Percentiles rank a stretch among this genome's conserved stretches.
Evolutionary conservation across 2,329 filamentous ascomycete species (phyloP).

Genomic region (Colletotrichum liaoningense): DNA sequence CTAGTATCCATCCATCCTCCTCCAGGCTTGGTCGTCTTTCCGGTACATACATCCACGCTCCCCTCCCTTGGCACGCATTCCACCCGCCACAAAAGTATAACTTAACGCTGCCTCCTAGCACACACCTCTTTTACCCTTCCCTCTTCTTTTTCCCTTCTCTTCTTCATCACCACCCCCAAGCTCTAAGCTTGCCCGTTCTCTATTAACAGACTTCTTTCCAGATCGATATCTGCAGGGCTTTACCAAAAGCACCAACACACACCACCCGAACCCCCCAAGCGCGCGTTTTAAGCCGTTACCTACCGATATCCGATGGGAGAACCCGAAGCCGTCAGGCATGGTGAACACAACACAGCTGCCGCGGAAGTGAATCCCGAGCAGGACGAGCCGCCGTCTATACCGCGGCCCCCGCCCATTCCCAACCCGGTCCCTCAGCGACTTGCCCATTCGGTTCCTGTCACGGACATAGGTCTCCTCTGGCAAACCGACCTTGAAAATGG

Average conservation of each 20-base stretch:
- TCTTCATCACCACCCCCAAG: conserved; percentile 33
- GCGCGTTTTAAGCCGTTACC: conserved; percentile 31
- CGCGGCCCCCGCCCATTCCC: conserved; percentile 33
- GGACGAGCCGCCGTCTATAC: conserved; percentile 38
- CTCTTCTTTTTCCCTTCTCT: background rate
- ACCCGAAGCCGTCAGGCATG: conserved; percentile 38
- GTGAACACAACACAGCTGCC: conserved; percentile 37
- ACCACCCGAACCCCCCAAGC: background rate
- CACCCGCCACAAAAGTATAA: conserved; percentile 24
- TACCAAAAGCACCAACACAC: conserved; percentile 30
- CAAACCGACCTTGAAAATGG: conserved; percentile 65
- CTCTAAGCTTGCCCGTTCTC: conserved; percentile 31
- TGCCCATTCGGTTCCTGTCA: conserved; percentile 42
- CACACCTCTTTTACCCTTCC: background rate
- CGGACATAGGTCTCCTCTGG: conserved; percentile 48
- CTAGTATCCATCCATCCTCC: background rate
- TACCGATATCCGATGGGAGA: conserved; percentile 39
- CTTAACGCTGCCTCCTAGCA: conserved; percentile 28
- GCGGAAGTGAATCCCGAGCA: conserved; percentile 38
- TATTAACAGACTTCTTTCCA: conserved; percentile 2
- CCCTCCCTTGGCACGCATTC: conserved; percentile 27
- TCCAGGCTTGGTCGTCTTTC: background rate
- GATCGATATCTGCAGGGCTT: conserved; percentile 20
- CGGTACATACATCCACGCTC: background rate
- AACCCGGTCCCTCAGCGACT: conserved; percentile 29